Evolutionary conservation across 345 rosid genomes (phyloP).

Genomic region (Rhizophora apiculata): DNA sequence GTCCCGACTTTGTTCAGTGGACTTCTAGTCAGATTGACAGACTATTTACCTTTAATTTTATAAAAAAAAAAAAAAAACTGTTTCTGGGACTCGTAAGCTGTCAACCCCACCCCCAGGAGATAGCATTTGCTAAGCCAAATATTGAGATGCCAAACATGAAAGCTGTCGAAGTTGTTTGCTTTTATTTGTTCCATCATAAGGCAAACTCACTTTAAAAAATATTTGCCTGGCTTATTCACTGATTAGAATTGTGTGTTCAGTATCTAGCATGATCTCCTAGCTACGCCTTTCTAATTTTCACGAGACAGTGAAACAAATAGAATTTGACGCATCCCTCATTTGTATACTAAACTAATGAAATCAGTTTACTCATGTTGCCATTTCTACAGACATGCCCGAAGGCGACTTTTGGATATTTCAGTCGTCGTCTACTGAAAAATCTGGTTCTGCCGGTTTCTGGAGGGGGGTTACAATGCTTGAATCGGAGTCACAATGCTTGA

Average conservation of each 20-base stretch:
- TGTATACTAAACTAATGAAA: not conserved
- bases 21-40: too few relatives aligned
- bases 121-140: too few relatives aligned
- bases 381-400: not conserved
- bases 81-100: too few relatives aligned
- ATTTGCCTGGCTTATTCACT: too few relatives aligned
- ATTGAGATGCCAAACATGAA: too few relatives aligned
- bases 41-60: too few relatives aligned
- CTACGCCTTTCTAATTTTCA: not conserved
- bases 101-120: too few relatives aligned
- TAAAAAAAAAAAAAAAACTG: too few relatives aligned
- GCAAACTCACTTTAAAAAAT: too few relatives aligned
- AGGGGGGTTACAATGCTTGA: conserved; percentile 42
- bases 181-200: too few relatives aligned
- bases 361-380: conserved; percentile 10
- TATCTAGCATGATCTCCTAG: not conserved
- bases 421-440: conserved; percentile 61
- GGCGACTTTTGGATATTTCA: conserved; percentile 9
- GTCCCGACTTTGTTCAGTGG: too few relatives aligned
- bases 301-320: not conserved
- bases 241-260: not conserved
- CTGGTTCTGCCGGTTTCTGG: conserved; percentile 82
- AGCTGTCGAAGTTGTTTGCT: too few relatives aligned
- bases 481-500: conserved; percentile 38
- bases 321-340: not conserved